A percentile compares a stretch with the other conserved stretches of the same genome.
Evolutionary conservation across 495 filamentous ascomycete genomes (phyloP).

Genomic region (Amniculicola lignicola): DNA sequence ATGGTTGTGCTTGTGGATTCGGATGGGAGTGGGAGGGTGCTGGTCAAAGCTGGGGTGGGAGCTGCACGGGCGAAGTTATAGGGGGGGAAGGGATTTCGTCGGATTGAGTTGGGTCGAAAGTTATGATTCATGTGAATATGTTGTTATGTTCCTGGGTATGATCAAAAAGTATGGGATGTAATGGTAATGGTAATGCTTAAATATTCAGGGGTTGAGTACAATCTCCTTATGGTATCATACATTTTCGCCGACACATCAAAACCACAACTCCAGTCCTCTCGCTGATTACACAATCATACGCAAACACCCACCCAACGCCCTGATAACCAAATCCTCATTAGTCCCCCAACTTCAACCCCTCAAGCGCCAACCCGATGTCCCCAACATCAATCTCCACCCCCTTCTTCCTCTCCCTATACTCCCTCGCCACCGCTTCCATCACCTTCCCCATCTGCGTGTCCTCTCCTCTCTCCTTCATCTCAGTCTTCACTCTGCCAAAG

Average conservation of each 20-base stretch:
- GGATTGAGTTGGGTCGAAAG: no score
- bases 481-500: constrained; percentile 54
- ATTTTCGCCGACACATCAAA: no score
- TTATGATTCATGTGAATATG: no score
- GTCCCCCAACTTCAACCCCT: constrained; percentile 38
- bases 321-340: no score
- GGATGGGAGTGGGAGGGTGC: constrained; percentile 21
- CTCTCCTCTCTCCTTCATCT: constrained; percentile 59
- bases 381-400: neutral
- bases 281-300: no score
- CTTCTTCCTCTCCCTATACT: constrained; percentile 49
- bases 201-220: no score
- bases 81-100: neutral
- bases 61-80: constrained; percentile 29
- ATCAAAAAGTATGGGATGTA: no score
- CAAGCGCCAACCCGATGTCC: neutral
- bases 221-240: no score
- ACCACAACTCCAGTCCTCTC: no score
- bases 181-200: no score
- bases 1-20: constrained; percentile 31
- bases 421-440: constrained; percentile 56
- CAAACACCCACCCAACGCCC: no score
- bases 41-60: constrained; percentile 25
- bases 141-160: no score
- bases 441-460: constrained; percentile 54